Evolutionary conservation across 768 basidiomycete species (phyloP), one percentile per base, ranked within the genome.

Genomic region (Calocybe indica): DNA sequence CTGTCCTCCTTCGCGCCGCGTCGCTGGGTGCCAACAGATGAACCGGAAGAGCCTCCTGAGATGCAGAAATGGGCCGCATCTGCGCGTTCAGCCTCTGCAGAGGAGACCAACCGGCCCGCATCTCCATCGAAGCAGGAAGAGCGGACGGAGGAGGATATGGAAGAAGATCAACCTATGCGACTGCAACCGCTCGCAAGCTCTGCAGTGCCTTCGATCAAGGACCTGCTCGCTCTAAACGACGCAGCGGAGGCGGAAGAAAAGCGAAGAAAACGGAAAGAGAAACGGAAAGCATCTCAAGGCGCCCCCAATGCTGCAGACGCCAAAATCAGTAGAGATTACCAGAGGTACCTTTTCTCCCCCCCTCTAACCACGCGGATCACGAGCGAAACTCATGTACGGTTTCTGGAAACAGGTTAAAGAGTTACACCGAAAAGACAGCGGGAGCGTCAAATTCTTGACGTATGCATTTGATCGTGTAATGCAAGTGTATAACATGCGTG

Each of bases 141-240:
- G 36, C 65, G 33, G 15, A 41, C 35, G 36, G 53, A 38, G 5
- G 28, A 40, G 7, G 50, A 38, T 11, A 57, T 61, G 32, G 70
- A 72, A 34, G 69, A 63, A 29, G 70, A 72, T 41, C 57, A 62
- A 37, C 65, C 72, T 5, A 69, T 71, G 52, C 81, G 83, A 35
- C 78, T 96, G 7, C 76, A 73, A 29, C 88, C 90, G 5, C 78
- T 97, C 11, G 71, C 76, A 43, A 85, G 88, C n/a, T 91, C 90
- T 15, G 76, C 80, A 6, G 57, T 94, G 12, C 88, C 90, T 32
- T 92, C 89, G 11, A 88, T 95, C 62, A 79, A 79, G 43, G 87
- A 90, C 29, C 74, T 96, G 50, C 68, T 97, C 35, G 85, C 83
- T 5, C 79, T 87, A 71, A 88, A 92, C 52, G 72, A 79, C 35